Evolutionary conservation across 768 basidiomycete species (phyloP), one percentile per base, ranked within the genome.

Genomic region (Sarcomyxa edulis): DNA sequence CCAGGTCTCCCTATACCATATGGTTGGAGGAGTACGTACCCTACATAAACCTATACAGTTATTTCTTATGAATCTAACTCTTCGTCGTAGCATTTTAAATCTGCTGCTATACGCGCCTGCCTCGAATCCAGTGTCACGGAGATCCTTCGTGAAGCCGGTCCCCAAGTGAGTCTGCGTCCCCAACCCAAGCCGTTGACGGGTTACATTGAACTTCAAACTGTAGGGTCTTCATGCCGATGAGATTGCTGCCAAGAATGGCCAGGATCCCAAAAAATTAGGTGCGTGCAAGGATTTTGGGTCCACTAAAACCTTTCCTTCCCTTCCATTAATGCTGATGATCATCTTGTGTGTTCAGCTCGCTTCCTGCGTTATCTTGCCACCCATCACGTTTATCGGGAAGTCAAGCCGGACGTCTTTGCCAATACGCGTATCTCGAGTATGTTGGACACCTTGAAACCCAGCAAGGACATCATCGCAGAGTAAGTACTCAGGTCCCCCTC

Each of bases 101-200:
- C 60, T 3, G 48, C 58, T 7, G 56, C 58, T 7, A 12, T 60
- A 11, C 54, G 59, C 8, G 50, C 54, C 24, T 60, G 58, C 30
- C 35, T 60, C 4, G 59, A 63, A 38, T 53, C 55, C 1, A 54
- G 61, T 35, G 64, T 68, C 7, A 59, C 58, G 2, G 68, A 69
- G 40, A 65, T 70, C 3, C 44, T 71, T 10, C 56, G 62, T 1
- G 66, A 66, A 39, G 66, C 60, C 9, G 69, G 69, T 11, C 52
- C 57, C 3, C 33, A 60, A 29, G 64, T 60, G 30, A 5, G 39
- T 31, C 21, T 41, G n/a, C 19, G 20, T 44, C 34, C 8, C 5
- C 24, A 18, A 27, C 31, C 32, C 6, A 40, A 16, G 24, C 20
- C 10, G 29, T 35, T 12, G 39, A 11, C 29, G 16, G 18, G 20